These are phyloP conservation scores for Lactifluus hygrophoroides DNA, from an alignment of 768 basidiomycete species.

Conservation along the genomic window DNA sequence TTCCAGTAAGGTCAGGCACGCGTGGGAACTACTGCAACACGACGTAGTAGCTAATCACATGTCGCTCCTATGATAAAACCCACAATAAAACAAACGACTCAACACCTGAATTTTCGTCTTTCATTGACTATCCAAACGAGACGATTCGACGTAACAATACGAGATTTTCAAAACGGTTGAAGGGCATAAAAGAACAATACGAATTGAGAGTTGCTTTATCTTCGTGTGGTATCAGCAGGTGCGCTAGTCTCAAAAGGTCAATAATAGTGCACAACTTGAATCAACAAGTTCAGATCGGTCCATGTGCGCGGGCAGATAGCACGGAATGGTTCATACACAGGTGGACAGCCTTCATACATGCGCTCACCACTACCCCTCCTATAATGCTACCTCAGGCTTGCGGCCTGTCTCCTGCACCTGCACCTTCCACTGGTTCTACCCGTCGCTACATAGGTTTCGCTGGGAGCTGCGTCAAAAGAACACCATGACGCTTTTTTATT, in stretches of 20 bases:
- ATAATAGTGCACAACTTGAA: not conserved
- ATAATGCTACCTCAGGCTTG: not conserved
- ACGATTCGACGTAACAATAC: not conserved
- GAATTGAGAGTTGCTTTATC: no score
- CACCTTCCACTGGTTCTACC: not conserved
- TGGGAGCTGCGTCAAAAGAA: slow-evolving; percentile 86
- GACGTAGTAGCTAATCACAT: not conserved
- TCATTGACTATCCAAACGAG: not conserved
- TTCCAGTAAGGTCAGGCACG: slow-evolving; percentile 4
- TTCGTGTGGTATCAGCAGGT: not conserved
- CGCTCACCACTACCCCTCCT: not conserved
- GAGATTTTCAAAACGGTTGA: not conserved
- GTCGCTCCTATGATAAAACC: not conserved
- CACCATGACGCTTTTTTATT: slow-evolving; percentile 86
- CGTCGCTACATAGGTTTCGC: slow-evolving; percentile 67
- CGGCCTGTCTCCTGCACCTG: not conserved
- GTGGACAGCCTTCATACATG: slow-evolving; percentile 2
- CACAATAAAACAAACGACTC: not conserved
- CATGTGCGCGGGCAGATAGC: not conserved
- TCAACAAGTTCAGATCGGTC: not conserved
- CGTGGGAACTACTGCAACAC: not conserved
- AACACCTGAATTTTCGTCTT: not conserved
- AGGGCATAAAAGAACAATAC: not conserved
- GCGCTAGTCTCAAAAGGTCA: not conserved
- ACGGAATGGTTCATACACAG: no score